Evolutionary conservation across 2,329 filamentous ascomycete species (phyloP).

Genomic region (Exophiala oligosperma): DNA sequence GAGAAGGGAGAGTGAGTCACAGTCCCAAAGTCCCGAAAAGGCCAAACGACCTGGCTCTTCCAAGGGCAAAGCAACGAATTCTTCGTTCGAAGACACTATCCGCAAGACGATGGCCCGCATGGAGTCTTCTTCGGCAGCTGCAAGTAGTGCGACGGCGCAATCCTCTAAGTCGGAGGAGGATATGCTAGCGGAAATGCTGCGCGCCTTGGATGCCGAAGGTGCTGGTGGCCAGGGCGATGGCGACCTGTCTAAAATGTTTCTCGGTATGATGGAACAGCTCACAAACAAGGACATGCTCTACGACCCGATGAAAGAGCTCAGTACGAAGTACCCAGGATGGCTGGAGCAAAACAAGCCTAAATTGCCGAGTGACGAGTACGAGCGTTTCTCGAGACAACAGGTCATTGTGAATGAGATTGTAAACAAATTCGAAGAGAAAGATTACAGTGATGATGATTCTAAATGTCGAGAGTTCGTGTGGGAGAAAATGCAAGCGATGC

Average conservation of each 20-base stretch:
- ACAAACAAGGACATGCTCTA: conserved; percentile 98
- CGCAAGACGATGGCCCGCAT: conserved; percentile 93
- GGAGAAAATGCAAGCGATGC: conserved; percentile 99
- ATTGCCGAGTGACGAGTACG: conserved; percentile 67
- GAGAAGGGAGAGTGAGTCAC: conserved; percentile 22
- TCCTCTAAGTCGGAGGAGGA: conserved; percentile 67
- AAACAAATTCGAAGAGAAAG: conserved; percentile 76
- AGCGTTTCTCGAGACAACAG: conserved; percentile 79
- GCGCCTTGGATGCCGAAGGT: conserved; percentile 73
- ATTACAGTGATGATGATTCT: conserved; percentile 79
- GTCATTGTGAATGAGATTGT: conserved; percentile 82
- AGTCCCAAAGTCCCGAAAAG: conserved; percentile 28
- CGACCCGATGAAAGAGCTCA: conserved; percentile 96
- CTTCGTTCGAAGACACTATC: conserved; percentile 83
- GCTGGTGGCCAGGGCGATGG: conserved; percentile 65
- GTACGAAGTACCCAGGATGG: conserved; percentile 91
- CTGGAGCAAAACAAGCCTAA: conserved; percentile 73
- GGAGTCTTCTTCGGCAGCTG: conserved; percentile 83
- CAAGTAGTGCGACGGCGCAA: conserved; percentile 67
- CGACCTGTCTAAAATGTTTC: conserved; percentile 89
- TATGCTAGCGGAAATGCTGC: conserved; percentile 87
- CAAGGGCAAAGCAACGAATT: conserved; percentile 28
- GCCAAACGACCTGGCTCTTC: conserved; percentile 33
- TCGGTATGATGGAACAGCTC: conserved; percentile 98
- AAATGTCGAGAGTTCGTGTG: conserved; percentile 89